These are phyloP conservation scores for Fragilariopsis cylindrus DNA, from an alignment of 108 stramenopile species.

Conservation along the genomic window DNA sequence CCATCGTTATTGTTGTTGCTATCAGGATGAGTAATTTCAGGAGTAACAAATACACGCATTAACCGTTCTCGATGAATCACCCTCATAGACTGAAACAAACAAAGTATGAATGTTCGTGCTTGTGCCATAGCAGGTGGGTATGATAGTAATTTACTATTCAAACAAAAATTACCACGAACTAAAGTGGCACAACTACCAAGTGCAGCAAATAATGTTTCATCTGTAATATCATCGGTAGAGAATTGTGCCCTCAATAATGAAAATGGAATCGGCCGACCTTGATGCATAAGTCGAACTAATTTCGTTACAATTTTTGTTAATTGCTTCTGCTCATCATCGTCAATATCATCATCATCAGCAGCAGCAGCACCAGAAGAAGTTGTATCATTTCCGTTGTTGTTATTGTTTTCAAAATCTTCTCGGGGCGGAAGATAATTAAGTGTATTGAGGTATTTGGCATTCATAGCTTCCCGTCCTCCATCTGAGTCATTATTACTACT, in stretches of 20 bases:
- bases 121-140: constrained; percentile 39
- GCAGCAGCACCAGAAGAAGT: neutral
- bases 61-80: constrained; percentile 62
- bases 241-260: constrained; percentile 63
- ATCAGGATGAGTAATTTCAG: constrained; percentile 11
- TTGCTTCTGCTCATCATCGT: constrained; percentile 7
- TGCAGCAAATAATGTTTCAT: constrained; percentile 54
- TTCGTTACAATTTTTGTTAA: constrained; percentile 39
- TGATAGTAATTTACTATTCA: constrained; percentile 61
- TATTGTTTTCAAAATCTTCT: constrained; percentile 22
- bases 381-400: neutral
- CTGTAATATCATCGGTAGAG: constrained; percentile 30
- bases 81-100: constrained; percentile 70
- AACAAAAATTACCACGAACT: constrained; percentile 80
- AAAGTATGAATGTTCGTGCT: constrained; percentile 72
- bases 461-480: neutral
- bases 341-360: constrained; percentile 12
- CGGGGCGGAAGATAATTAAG: constrained; percentile 10
- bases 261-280: constrained; percentile 74
- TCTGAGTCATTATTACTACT: too few species aligned
- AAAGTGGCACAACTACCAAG: constrained; percentile 71
- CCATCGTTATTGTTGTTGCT: neutral
- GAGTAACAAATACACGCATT: constrained; percentile 38
- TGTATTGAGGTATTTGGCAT: constrained; percentile 7
- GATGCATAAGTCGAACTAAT: constrained; percentile 58